Evolutionary conservation across 805 yeast genomes (phyloP).

Genomic region (Metschnikowia proteae): DNA sequence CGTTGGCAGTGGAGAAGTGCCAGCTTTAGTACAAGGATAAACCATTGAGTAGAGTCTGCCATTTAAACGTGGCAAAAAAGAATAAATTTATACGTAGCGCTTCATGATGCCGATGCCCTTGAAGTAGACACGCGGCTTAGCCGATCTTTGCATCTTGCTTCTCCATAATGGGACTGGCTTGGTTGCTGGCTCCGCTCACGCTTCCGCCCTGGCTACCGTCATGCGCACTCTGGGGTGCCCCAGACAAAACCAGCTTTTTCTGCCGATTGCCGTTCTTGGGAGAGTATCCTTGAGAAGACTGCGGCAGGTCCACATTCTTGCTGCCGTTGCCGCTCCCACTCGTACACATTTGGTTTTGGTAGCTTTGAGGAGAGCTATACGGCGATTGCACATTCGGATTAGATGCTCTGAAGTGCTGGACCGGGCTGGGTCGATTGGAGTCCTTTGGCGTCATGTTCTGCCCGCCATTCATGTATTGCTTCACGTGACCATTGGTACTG

Average conservation of each 20-base stretch:
- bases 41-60: background rate
- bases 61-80: background rate
- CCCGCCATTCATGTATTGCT: background rate
- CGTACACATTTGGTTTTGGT: slow-evolving; percentile 3
- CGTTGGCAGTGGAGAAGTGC: background rate
- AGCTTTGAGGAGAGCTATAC: slow-evolving; percentile 15
- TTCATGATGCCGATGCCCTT: background rate
- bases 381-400: slow-evolving; percentile 11
- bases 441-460: slow-evolving; percentile 4
- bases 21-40: background rate
- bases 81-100: background rate
- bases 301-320: slow-evolving; percentile 23
- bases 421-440: slow-evolving; percentile 8
- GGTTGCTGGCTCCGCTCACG: slow-evolving; percentile 1
- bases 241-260: slow-evolving; percentile 12
- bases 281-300: slow-evolving; percentile 27
- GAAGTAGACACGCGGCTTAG: background rate
- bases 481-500: slow-evolving; percentile 4
- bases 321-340: slow-evolving; percentile 18
- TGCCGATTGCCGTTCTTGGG: slow-evolving; percentile 28
- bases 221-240: slow-evolving; percentile 1
- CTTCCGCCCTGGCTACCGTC: background rate
- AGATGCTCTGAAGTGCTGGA: slow-evolving; percentile 5
- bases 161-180: slow-evolving; percentile 1
- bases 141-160: slow-evolving; percentile 1